Evolutionary conservation across 2,329 filamentous ascomycete genomes (phyloP), one percentile per base, ranked within the genome.

Genomic region (Plenodomus tracheiphilus): DNA sequence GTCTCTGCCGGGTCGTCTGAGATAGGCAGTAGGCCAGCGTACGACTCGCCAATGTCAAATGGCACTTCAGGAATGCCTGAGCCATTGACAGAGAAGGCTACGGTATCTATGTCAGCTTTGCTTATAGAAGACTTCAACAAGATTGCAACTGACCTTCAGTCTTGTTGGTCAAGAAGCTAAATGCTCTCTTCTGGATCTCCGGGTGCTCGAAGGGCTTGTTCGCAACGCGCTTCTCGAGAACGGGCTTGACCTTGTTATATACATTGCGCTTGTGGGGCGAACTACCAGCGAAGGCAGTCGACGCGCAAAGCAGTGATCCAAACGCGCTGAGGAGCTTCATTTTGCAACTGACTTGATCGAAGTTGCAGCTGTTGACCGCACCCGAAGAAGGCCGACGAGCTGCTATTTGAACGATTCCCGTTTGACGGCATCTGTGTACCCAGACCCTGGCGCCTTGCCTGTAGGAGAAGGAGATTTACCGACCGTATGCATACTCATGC

Each of bases 21-120:
- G 43, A 87, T 82, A 5, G 85, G 83, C 21, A 87, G 66, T 16
- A 81, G 66, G 16, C 85, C 85, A n/a, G 84, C 80, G 56, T 86
- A 87, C 0, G 81, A 84, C 69, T 87, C 84, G 18, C 80, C 80
- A 44, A 89, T 74, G 53, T 91, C 86, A 52, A 88, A 91, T 20
- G 79, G 65, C 0, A 91, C 84, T 16, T 89, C 85, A 0, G 88
- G 88, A 40, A 91, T 81, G 1, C 70, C 76, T 2, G 77, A 79
- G 2, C 87, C 84, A 58, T 90, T 81, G 35, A 89, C 83, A 18
- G 78, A 80, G 53, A 85, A 88, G 55, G 79, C 83, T 85, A n/a
- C n/a, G n/a, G n/a, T 52, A 6, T 8, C n/a, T 2, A 16, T 8
- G 2, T 49, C 17, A 48, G n/a, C 21, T 3, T 28, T 4, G 11